A percentile compares a stretch with the other conserved stretches of the same genome.
phyloP scores from a whole-genome alignment of 2,329 filamentous ascomycete species.

The Epichloe glyceriae region DNA sequence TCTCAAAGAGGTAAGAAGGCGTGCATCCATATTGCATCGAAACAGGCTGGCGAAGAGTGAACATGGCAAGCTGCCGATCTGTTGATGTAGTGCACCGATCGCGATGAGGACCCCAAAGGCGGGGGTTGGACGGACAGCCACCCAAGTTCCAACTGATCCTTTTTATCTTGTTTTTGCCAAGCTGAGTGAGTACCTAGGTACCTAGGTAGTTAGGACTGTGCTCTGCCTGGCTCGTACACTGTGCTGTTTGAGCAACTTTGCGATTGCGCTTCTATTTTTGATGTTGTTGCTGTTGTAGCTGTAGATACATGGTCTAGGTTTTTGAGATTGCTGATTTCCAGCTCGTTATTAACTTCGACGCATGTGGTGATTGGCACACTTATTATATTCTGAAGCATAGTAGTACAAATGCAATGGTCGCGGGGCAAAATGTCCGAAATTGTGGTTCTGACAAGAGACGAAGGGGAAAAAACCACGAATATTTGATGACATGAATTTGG shows the following conservation, averaged over 20 bases:
- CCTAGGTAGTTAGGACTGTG: neutral
- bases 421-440: neutral
- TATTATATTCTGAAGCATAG: neutral
- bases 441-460: neutral
- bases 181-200: neutral
- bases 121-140: neutral
- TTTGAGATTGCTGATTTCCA: too few relatives aligned
- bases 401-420: neutral
- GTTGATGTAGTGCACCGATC: neutral
- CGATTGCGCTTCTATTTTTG: neutral
- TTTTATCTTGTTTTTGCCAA: neutral
- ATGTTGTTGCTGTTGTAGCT: too few relatives aligned
- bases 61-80: neutral
- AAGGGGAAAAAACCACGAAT: neutral
- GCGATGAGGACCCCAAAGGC: neutral
- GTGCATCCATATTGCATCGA: neutral
- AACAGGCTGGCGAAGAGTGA: neutral
- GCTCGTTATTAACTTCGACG: neutral
- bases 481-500: neutral
- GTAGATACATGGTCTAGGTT: too few relatives aligned
- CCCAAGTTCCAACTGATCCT: neutral
- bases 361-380: neutral
- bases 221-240: too few relatives aligned
- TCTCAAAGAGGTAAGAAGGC: neutral
- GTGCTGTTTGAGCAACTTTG: too few relatives aligned